Base-by-base conservation (phyloP, 139 green algal species). In the Chlamydomonas urium region DNA sequence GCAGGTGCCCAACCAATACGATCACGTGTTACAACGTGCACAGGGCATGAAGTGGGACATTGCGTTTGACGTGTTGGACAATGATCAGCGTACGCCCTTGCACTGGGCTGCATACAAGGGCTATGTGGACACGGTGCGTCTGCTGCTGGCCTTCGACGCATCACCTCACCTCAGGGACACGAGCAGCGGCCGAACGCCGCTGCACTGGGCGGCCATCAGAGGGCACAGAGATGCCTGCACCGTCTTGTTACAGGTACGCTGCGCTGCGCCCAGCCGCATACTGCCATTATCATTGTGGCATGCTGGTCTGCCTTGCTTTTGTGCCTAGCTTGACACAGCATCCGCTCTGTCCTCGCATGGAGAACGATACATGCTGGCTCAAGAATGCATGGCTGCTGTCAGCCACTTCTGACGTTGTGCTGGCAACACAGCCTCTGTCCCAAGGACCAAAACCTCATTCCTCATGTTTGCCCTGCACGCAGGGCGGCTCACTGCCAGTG, bases 171-270 rank as follows among this genome's bases (percentile, higher is more conserved):
- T 86, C n/a, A n/a, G 29, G 47, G 78, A 2, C 93, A 98, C 76
- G 88, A 88, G 66, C 93, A 98, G 72, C n/a, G 91, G 91, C 29
- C 98, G 94, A 84, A 98, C 93, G 4, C 81, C 93, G 8, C 74
- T 98, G 78, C 94, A 98, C 81, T 98, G 94, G 94, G 93, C 94
- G 0, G 94, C 94, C 5, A 96, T 98, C 59, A 85, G 87, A 32
- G 95, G 95, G 61, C 92, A 98, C 56, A 82, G 86, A 2, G 95
- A 99, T 71, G 91, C 89, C 0, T 90, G 83, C 69, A 97, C 88
- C 0, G 75, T 97, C 47, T 84, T 99, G 32, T 73, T 98, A 45
- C 94, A 97, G 80, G 85, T 85, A n/a, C 28, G 76, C n/a, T n/a
- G n/a, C n/a, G n/a, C n/a, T n/a, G n/a, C n/a, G n/a, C n/a, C n/a